These are phyloP conservation scores for Blastobotrys mokoenaii DNA, from an alignment of 805 yeast genomes.

Conservation along the genomic window DNA sequence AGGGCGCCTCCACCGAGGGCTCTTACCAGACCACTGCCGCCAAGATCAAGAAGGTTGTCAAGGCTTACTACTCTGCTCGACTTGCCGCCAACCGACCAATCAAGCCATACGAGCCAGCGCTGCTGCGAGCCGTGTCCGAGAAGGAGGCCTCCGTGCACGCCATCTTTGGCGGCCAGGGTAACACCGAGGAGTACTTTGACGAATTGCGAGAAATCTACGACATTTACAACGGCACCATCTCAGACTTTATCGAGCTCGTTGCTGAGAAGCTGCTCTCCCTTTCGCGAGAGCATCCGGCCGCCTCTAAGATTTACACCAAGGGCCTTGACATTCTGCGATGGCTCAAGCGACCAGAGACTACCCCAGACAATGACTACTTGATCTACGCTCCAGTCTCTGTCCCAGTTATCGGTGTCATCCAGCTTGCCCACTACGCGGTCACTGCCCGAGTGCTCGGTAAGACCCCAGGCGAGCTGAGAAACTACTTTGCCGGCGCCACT, in stretches of 20 bases:
- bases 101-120: slow-evolving; percentile 44
- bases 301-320: slow-evolving; percentile 83
- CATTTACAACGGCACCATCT: slow-evolving; percentile 65
- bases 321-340: slow-evolving; percentile 85
- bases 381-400: slow-evolving; percentile 90
- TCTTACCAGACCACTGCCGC: slow-evolving; percentile 50
- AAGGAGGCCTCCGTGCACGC: slow-evolving; percentile 62
- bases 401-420: slow-evolving; percentile 95
- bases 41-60: slow-evolving; percentile 68
- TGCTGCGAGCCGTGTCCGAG: slow-evolving; percentile 55
- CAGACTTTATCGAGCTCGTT: slow-evolving; percentile 61
- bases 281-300: slow-evolving; percentile 63
- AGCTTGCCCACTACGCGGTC: slow-evolving; percentile 85
- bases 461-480: slow-evolving; percentile 81
- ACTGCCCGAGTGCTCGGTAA: slow-evolving; percentile 77
- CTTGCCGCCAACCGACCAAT: slow-evolving; percentile 42
- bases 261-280: slow-evolving; percentile 61
- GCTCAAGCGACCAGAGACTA: slow-evolving; percentile 75
- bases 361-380: slow-evolving; percentile 85
- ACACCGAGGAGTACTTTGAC: slow-evolving; percentile 93
- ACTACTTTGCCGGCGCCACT: slow-evolving; percentile 40
- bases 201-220: slow-evolving; percentile 82
- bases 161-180: slow-evolving; percentile 98
- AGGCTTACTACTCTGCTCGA: slow-evolving; percentile 65
- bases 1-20: slow-evolving; percentile 38